Conservation (phyloP, 176 grass and related monocot genomes). For the Lolium multiflorum region DNA sequence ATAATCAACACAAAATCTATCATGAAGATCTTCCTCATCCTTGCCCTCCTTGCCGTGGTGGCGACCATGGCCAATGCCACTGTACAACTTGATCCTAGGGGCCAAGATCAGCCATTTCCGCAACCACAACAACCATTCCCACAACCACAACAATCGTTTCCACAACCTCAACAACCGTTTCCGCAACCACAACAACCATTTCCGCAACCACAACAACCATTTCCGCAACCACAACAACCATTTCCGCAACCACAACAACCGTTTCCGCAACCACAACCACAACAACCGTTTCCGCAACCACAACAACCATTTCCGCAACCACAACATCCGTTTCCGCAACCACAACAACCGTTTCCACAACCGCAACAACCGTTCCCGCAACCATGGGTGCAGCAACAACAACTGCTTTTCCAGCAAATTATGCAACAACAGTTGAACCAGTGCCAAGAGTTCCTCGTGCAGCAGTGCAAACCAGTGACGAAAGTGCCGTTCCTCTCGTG, state of each 20-base stretch:
- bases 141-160: not conserved
- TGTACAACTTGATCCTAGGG: not conserved
- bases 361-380: not conserved
- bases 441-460: not conserved
- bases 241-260: no score
- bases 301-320: not conserved
- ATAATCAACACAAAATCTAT: not conserved
- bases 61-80: not conserved
- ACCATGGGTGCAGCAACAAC: not conserved
- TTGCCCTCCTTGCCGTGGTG: not conserved
- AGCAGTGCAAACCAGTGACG: not conserved
- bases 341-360: no score
- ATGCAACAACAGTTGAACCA: not conserved
- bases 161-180: not conserved
- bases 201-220: not conserved
- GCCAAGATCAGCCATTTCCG: not conserved
- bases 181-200: not conserved
- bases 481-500: not conserved
- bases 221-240: not conserved
- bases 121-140: not conserved
- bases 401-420: not conserved
- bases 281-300: no score
- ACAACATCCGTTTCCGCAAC: no score
- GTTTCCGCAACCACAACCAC: no score
- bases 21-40: not conserved